These are phyloP conservation scores for Aspergillus sp. DNA, from an alignment of 2,329 filamentous ascomycete genomes.

Conservation along the genomic window DNA sequence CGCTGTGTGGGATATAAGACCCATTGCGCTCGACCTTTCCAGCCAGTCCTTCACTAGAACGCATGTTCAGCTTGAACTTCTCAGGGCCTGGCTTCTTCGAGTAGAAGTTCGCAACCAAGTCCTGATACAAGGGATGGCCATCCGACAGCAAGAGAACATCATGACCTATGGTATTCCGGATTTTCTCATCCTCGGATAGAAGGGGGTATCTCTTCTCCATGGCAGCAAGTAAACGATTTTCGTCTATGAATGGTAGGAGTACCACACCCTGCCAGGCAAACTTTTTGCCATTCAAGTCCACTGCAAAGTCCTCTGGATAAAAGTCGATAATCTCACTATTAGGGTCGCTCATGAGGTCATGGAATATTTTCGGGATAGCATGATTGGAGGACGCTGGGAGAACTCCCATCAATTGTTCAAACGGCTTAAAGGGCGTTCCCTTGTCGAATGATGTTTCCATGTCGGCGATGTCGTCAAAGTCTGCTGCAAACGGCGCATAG, in stretches of 20 bases:
- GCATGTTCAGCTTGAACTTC: constrained; percentile 66
- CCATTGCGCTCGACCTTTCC: constrained; percentile 77
- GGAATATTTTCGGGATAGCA: constrained; percentile 80
- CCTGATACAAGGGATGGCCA: constrained; percentile 75
- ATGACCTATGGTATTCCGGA: constrained; percentile 70
- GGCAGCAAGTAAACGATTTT: constrained; percentile 72
- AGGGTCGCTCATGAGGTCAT: constrained; percentile 78
- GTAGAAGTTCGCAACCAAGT: constrained; percentile 79
- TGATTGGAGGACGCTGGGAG: constrained; percentile 89
- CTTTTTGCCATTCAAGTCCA: constrained; percentile 96
- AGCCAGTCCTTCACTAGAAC: constrained; percentile 67
- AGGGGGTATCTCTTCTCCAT: constrained; percentile 77
- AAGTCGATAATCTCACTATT: constrained; percentile 95
- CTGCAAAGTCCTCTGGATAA: constrained; percentile 87
- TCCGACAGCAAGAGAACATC: constrained; percentile 83
- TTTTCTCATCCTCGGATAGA: constrained; percentile 67
- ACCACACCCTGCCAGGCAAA: constrained; percentile 97
- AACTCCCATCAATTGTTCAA: constrained; percentile 97
- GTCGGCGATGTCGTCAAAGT: constrained; percentile 77
- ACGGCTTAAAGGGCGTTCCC: constrained; percentile 79
- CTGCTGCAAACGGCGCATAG: constrained; percentile 93
- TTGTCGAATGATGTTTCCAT: constrained; percentile 77
- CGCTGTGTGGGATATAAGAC: constrained; percentile 75
- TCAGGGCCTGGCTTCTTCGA: constrained; percentile 71
- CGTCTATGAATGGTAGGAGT: constrained; percentile 91